A percentile compares a stretch with the other conserved stretches of the same genome.
phyloP scores from a whole-genome alignment of 2,329 filamentous ascomycete genomes.

The Colletotrichum sp. region DNA sequence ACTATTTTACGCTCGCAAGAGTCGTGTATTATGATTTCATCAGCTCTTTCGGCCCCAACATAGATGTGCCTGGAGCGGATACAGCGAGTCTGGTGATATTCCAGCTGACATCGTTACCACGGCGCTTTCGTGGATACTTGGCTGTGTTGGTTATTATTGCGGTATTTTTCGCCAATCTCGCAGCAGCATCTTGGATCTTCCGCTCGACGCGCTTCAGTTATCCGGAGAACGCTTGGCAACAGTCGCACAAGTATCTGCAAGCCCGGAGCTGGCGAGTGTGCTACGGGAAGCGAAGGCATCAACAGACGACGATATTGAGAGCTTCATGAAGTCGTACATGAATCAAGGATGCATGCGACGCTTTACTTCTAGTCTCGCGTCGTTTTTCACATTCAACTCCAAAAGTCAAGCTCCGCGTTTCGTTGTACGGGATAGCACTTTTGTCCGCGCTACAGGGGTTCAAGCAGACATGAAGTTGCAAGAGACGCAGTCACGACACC shows the following conservation, averaged over 20 bases:
- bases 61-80: neutral
- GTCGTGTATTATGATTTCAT: neutral
- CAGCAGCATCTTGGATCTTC: neutral
- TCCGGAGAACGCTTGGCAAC: neutral
- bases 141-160: neutral
- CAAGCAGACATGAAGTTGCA: neutral
- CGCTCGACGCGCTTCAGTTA: neutral
- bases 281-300: neutral
- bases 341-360: neutral
- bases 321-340: neutral
- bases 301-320: neutral
- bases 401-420: neutral
- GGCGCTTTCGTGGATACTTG: neutral
- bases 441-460: neutral
- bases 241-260: neutral
- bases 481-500: neutral
- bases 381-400: neutral
- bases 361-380: neutral
- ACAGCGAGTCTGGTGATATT: neutral
- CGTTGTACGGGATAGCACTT: neutral
- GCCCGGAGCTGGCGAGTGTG: neutral
- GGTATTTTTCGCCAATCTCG: neutral
- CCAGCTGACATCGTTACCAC: neutral
- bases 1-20: neutral
- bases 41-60: neutral